These are phyloP conservation scores for Cadophora sp. DNA, from an alignment of 2,329 filamentous ascomycete species.

Conservation along the genomic window DNA sequence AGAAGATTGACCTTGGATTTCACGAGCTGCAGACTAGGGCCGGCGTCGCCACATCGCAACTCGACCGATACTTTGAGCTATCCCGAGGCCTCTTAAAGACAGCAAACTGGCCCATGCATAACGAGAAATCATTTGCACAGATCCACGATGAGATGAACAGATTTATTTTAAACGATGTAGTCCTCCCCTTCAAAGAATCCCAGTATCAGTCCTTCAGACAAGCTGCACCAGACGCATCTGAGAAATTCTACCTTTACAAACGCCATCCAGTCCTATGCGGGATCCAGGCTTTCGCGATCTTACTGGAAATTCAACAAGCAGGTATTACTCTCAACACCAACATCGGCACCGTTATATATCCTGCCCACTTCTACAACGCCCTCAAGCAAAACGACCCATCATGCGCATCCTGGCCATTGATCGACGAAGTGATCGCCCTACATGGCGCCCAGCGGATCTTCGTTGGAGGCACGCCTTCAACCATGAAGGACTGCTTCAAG, in stretches of 20 bases:
- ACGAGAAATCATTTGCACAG: neutral
- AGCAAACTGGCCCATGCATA: conserved; percentile 9
- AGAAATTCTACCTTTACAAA: conserved; percentile 27
- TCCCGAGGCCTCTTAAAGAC: neutral
- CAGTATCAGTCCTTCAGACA: neutral
- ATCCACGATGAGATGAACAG: neutral
- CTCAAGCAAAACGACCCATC: conserved; percentile 13
- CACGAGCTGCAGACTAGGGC: neutral
- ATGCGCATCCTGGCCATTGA: conserved; percentile 19
- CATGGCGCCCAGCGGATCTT: conserved; percentile 27
- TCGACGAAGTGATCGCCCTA: conserved; percentile 19
- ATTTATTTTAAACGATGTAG: conserved; percentile 4
- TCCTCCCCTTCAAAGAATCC: conserved; percentile 9
- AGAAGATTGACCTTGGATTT: conserved; percentile 9
- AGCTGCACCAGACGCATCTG: neutral
- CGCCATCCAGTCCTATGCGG: conserved; percentile 30
- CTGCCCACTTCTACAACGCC: conserved; percentile 27
- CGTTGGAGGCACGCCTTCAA: conserved; percentile 15
- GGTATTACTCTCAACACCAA: conserved; percentile 5
- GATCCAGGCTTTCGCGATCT: conserved; percentile 17
- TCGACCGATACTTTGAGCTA: conserved; percentile 15
- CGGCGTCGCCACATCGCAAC: neutral
- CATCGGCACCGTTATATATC: conserved; percentile 21
- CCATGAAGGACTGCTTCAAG: conserved; percentile 16
- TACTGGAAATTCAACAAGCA: neutral